These are phyloP conservation scores for Penicillium bialowiezense DNA, from an alignment of 495 filamentous ascomycete species.

Conservation along the genomic window DNA sequence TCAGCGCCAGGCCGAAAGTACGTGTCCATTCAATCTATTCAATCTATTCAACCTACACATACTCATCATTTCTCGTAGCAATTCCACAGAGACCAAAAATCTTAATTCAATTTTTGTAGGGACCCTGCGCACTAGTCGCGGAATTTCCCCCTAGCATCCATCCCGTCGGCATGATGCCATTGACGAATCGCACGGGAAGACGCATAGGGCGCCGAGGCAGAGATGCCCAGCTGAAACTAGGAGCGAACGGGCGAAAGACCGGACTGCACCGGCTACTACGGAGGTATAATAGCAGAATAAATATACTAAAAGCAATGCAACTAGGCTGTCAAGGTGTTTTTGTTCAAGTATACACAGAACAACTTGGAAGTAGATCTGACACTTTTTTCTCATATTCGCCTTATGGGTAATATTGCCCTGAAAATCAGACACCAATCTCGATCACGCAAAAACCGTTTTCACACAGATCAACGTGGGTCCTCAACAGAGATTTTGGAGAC, in stretches of 20 bases:
- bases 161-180: conserved; percentile 2
- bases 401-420: too few species aligned
- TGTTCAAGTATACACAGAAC: too few species aligned
- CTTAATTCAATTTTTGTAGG: too few species aligned
- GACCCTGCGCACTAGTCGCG: not conserved
- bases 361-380: too few species aligned
- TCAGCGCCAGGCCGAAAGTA: not conserved
- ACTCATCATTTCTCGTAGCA: not conserved
- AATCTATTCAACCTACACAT: too few species aligned
- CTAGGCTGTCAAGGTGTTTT: too few species aligned
- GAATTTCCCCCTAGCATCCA: not conserved
- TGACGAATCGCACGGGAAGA: conserved; percentile 10
- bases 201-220: conserved; percentile 25
- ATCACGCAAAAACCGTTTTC: not conserved
- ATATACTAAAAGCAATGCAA: not conserved
- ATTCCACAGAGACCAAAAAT: too few species aligned
- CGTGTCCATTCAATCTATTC: not conserved
- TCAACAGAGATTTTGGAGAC: not conserved
- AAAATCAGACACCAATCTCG: not conserved
- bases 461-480: not conserved
- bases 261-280: too few species aligned
- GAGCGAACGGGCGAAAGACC: not conserved
- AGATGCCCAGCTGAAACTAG: conserved; percentile 23
- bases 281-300: too few species aligned
- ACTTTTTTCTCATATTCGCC: too few species aligned